phyloP scores from a whole-genome alignment of 2,329 filamentous ascomycete species.

The Aspergillus nomiae region DNA sequence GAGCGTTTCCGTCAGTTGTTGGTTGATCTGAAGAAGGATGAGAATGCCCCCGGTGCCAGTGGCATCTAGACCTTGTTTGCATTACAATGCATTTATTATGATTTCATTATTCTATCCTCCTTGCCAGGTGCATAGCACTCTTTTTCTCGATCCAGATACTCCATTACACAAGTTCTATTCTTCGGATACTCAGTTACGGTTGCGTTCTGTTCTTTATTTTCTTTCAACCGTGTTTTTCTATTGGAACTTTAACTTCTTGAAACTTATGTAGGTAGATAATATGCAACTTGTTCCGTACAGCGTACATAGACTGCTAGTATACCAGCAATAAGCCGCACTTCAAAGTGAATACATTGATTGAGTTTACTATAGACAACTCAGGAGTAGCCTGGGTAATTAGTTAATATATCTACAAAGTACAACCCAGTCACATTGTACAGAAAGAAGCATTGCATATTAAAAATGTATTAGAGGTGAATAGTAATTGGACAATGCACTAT shows the following conservation, averaged over 20 bases:
- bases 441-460: neutral
- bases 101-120: constrained; percentile 4
- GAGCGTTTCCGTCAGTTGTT: constrained; percentile 93
- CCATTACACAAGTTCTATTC: constrained; percentile 6
- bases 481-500: neutral
- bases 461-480: neutral
- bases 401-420: neutral
- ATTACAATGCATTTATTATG: constrained; percentile 14
- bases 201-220: constrained; percentile 11
- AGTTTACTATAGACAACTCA: neutral
- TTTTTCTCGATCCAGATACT: constrained; percentile 6
- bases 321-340: neutral
- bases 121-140: constrained; percentile 10
- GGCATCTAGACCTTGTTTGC: constrained; percentile 39
- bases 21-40: constrained; percentile 85
- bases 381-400: neutral
- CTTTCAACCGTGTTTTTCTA: constrained; percentile 18
- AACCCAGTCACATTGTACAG: neutral
- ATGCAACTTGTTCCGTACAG: constrained; percentile 6
- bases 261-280: constrained; percentile 25
- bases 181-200: constrained; percentile 10
- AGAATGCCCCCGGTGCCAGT: constrained; percentile 71
- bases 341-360: neutral
- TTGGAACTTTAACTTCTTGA: constrained; percentile 17
- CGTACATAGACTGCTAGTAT: neutral